Base-by-base conservation (phyloP, 352 stramenopile species). In the Pythium myriotylum region DNA sequence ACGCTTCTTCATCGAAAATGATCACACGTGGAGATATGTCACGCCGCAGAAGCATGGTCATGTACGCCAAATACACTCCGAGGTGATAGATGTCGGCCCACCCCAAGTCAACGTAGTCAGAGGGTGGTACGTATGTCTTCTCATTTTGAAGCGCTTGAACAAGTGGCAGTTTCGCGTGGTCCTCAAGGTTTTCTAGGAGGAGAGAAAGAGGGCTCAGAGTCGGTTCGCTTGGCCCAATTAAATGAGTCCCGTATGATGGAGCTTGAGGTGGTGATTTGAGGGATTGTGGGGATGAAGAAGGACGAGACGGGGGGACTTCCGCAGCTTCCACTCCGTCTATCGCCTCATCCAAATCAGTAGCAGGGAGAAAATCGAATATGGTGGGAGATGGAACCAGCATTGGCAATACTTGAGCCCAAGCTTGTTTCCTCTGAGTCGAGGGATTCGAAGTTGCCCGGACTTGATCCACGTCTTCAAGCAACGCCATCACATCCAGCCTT, bases 281-380 rank as follows among this genome's bases (percentile, higher is more conserved):
- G 29, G 29, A 10, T 10, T 5, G 5, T 10, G 29, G 29, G 5
- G 29, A 10, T 5, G 29, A 35, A 35, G 29, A 35, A 35, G 29
- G 5, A 10, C 10, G 29, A 35, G 29, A 35, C 29, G 29, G 29
- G 29, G 29, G 29, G 10, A 5, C 10, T 35, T 35, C 5, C n/a
- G n/a, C n/a, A n/a, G n/a, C n/a, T n/a, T n/a, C n/a, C n/a, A n/a
- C n/a, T n/a, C n/a, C n/a, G n/a, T n/a, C n/a, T n/a, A n/a, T n/a
- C n/a, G n/a, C n/a, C n/a, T n/a, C n/a, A n/a, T n/a, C n/a, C n/a
- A n/a, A n/a, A n/a, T n/a, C n/a, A n/a, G n/a, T n/a, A n/a, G n/a
- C n/a, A 27, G 68, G 49, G 14, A 71, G 39, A 37, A 88, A 88
- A 9, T 76, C 52, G 46, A 90, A 87, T 39, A 90, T 88, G 41